Evolutionary conservation across 2,329 filamentous ascomycete genomes (phyloP), one percentile per base, ranked within the genome.

Genomic region (Colletotrichum nymphaeae): DNA sequence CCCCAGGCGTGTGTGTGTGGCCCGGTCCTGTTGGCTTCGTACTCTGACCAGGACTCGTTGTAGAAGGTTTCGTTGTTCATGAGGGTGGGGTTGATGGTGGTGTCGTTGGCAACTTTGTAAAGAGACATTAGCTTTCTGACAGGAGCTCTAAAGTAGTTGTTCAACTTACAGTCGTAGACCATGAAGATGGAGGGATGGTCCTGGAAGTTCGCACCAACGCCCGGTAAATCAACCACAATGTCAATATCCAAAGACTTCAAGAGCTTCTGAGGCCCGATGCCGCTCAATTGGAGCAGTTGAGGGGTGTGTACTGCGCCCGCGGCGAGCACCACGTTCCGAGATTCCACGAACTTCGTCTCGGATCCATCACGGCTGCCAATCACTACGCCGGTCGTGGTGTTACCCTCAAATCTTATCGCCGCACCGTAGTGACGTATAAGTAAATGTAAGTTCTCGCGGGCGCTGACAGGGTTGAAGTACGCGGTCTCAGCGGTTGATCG

Each of bases 271-370:
- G 86, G 86, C 0, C 90, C 90, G 26, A 92, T 83, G 19, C 90
- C 90, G 19, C 85, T 88, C 1, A 90, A 84, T 76, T 89, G 89
- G 4, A 92, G 84, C 1, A 92, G 78, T 46, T 89, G 86, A 1
- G 89, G 88, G 0, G 88, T 88, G 78, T 90, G 87, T 78, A 88
- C 88, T 0, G 86, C 82, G 7, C 89, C 89, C 1, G 80, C 78
- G 0, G 78, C 78, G 1, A 84, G 77, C 3, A 78, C 82, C 2
- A 83, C 82, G 75, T 79, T 74, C 69, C 65, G 11, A 62, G 78
- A 63, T 26, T 56, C 60, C 52, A 67, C 26, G 35, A 63, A 72
- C 16, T 59, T 69, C 3, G 37, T 63, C 6, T 42, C 73, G 67
- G 67, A 78, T 63, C 65, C 59, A 9, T 60, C 62, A 2, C 76